phyloP scores from a whole-genome alignment of 805 yeast species.

The Torulaspora microellipsoides region DNA sequence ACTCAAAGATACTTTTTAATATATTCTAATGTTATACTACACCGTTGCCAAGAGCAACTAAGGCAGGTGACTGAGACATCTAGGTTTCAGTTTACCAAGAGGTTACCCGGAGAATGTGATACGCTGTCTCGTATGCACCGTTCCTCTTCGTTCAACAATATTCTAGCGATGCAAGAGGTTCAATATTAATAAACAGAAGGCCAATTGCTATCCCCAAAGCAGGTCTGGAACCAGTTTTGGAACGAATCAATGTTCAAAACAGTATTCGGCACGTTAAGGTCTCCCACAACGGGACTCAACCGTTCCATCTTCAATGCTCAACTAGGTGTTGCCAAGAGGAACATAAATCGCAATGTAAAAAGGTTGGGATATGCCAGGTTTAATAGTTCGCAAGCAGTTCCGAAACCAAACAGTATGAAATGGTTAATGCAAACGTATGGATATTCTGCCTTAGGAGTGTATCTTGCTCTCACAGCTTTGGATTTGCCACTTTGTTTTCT shows the following conservation, averaged over 20 bases:
- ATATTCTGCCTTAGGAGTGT: conserved; percentile 83
- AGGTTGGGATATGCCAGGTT: conserved; percentile 4
- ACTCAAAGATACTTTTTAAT: too few relatives aligned
- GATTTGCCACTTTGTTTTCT: conserved; percentile 83
- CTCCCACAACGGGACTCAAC: not conserved
- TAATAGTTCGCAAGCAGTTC: conserved; percentile 6
- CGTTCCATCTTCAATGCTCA: conserved; percentile 4
- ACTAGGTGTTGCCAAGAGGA: not conserved
- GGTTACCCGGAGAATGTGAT: too few relatives aligned
- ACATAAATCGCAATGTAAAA: not conserved
- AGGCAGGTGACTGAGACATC: too few relatives aligned
- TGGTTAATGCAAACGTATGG: conserved; percentile 82
- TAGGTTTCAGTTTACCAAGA: too few relatives aligned
- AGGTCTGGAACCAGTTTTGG: too few relatives aligned
- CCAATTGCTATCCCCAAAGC: too few relatives aligned
- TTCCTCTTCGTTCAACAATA: too few relatives aligned
- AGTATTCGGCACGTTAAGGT: not conserved
- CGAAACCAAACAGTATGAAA: conserved; percentile 39
- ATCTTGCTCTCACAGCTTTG: conserved; percentile 62
- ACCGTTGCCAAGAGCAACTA: too few relatives aligned
- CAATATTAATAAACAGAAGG: too few relatives aligned
- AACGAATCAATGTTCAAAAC: not conserved
- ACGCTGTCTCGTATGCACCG: too few relatives aligned
- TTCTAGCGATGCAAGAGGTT: too few relatives aligned
- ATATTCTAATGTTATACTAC: too few relatives aligned